Evolutionary conservation across 1,284 basidiomycete genomes (phyloP).

Genomic region (Tilletia walkeri): DNA sequence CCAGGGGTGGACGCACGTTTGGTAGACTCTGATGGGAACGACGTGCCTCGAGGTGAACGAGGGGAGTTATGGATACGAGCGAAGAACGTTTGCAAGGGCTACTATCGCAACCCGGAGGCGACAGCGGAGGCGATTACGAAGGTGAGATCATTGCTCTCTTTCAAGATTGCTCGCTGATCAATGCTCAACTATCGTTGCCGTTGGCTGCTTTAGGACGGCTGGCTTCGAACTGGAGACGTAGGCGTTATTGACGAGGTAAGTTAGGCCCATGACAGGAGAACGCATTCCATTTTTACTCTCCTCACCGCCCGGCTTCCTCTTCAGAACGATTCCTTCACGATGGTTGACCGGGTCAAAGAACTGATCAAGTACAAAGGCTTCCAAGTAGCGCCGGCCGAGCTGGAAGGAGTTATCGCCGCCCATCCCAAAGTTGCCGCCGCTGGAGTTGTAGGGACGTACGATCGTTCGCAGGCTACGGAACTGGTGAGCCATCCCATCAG

Average conservation of each 20-base stretch:
- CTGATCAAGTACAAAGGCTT: slow-evolving; percentile 53
- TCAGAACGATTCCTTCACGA: slow-evolving; percentile 32
- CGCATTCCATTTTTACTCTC: background rate
- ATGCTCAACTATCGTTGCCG: background rate
- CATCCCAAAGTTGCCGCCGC: slow-evolving; percentile 31
- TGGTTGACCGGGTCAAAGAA: slow-evolving; percentile 51
- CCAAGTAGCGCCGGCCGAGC: slow-evolving; percentile 49
- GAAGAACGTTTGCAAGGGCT: slow-evolving; percentile 67
- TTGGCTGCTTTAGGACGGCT: slow-evolving; percentile 29
- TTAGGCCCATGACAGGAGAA: background rate
- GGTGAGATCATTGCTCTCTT: background rate
- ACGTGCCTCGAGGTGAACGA: slow-evolving; percentile 59
- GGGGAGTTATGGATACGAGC: slow-evolving; percentile 82
- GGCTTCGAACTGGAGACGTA: slow-evolving; percentile 49
- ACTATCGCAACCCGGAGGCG: slow-evolving; percentile 62
- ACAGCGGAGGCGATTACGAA: slow-evolving; percentile 6
- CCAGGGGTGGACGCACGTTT: slow-evolving; percentile 77
- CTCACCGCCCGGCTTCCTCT: too few relatives aligned
- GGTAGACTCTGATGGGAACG: slow-evolving; percentile 62
- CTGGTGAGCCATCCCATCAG: background rate
- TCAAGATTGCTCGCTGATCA: background rate
- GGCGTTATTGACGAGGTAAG: slow-evolving; percentile 28
- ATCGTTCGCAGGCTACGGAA: slow-evolving; percentile 35
- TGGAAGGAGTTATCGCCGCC: slow-evolving; percentile 35
- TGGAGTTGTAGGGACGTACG: slow-evolving; percentile 43